Evolutionary conservation across 2,329 filamentous ascomycete species (phyloP), one percentile per base, ranked within the genome.

Genomic region (Cladosporium sp.): DNA sequence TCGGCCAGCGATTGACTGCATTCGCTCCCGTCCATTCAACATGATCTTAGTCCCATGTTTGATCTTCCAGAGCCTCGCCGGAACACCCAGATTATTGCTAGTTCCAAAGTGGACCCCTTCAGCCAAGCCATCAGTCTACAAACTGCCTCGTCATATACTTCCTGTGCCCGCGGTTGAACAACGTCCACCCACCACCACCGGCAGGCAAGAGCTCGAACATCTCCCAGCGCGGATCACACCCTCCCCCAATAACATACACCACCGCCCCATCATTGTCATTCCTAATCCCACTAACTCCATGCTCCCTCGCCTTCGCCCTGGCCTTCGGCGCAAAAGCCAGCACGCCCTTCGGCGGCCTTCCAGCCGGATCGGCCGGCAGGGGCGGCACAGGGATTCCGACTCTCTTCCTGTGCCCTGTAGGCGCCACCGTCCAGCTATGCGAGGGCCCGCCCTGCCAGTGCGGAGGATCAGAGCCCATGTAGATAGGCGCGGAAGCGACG

Each of bases 401-500:
- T 31, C 59, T 57, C 52, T 60, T 64, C 16, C 58, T 61, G 43
- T 55, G 59, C 31, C 72, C 68, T 3, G 68, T 70, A 1, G 67
- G 64, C 62, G 61, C 72, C 66, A 55, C 62, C 1, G 64, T 65
- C 56, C 58, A 63, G 22, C 56, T 61, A 46, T 63, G 57, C 2
- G 54, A 53, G 10, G 60, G 56, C n/a, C 62, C 61, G 40, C 59
- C 61, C 53, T 70, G 68, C 66, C 66, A 72, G 61, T 53, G 73
- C 66, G 41, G 67, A 60, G 77, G 74, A 28, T 59, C 54, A 32
- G 93, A 86, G 3, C 88, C 89, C 35, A 89, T 85, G 61, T 93
- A 86, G 62, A 97, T 97, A 33, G 85, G 83, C 3, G 82, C 80
- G 38, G 84, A 89, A 3, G 88, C 80, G 62, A 92, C 91, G 0